A percentile compares a stretch with the other conserved stretches of the same genome.
Evolutionary conservation across 306 rosid species (phyloP).

Genomic region (Glycyrrhiza uralensis): DNA sequence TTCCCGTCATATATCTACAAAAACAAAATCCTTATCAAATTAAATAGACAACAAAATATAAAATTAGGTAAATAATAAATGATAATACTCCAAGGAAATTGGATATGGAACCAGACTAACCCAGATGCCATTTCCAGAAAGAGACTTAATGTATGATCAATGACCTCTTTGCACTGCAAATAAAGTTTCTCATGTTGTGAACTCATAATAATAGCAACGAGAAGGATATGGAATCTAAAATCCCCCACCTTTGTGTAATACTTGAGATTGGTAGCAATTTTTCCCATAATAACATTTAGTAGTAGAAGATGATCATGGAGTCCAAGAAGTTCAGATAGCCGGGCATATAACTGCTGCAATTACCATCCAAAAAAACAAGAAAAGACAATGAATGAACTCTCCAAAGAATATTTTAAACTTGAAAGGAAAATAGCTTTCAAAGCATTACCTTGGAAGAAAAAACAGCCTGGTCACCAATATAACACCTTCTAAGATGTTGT

Average conservation of each 20-base stretch:
- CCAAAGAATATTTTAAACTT: background rate
- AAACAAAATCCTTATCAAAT: background rate
- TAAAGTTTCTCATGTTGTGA: conserved; percentile 9
- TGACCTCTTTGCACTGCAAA: conserved; percentile 47
- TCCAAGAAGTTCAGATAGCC: conserved; percentile 87
- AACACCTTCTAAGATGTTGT: conserved; percentile 43
- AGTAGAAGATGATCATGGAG: conserved; percentile 76
- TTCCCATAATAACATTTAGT: conserved; percentile 75
- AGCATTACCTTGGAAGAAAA: conserved; percentile 41
- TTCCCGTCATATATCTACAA: conserved; percentile 37
- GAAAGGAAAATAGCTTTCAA: conserved; percentile 15
- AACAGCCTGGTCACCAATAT: conserved; percentile 37
- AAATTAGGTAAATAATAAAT: background rate
- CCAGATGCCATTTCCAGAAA: conserved; percentile 46
- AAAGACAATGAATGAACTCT: conserved; percentile 24
- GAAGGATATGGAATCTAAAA: background rate
- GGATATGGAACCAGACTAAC: conserved; percentile 29
- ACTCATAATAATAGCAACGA: background rate
- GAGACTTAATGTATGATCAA: conserved; percentile 44
- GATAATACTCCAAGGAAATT: background rate
- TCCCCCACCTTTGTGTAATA: conserved; percentile 70
- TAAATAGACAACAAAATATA: conserved; percentile 2
- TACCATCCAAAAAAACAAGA: conserved; percentile 28
- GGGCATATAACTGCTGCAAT: conserved; percentile 87
- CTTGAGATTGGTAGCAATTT: conserved; percentile 86